phyloP scores from a whole-genome alignment of 768 basidiomycete genomes.

The Auricularia sp. region DNA sequence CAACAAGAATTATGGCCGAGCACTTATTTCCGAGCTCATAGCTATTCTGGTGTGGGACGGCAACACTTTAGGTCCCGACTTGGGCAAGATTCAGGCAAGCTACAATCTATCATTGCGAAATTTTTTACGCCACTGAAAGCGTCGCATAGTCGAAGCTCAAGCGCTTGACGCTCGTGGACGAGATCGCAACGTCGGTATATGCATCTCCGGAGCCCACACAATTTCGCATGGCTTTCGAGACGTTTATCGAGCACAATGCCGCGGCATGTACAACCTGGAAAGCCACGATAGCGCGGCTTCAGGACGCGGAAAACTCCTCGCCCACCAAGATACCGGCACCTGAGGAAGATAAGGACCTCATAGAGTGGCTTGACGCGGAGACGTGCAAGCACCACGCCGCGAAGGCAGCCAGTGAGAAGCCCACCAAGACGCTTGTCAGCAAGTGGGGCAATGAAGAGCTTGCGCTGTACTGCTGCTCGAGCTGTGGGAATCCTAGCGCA shows the following conservation, averaged over 20 bases:
- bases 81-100: constrained; percentile 43
- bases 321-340: constrained; percentile 16
- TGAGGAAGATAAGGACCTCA: constrained; percentile 39
- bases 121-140: background rate
- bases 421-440: background rate
- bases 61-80: constrained; percentile 36
- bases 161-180: constrained; percentile 42
- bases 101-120: background rate
- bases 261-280: constrained; percentile 5
- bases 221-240: constrained; percentile 41
- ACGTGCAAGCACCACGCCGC: constrained; percentile 25
- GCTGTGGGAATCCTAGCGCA: constrained; percentile 55
- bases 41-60: constrained; percentile 44
- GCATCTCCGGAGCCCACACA: constrained; percentile 39
- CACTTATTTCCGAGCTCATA: constrained; percentile 51
- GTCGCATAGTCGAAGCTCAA: constrained; percentile 2
- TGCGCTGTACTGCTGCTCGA: constrained; percentile 50
- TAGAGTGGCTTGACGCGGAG: constrained; percentile 46
- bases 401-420: constrained; percentile 12
- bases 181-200: constrained; percentile 36
- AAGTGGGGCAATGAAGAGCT: constrained; percentile 16
- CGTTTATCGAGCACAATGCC: constrained; percentile 35
- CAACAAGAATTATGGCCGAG: constrained; percentile 47
- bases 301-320: constrained; percentile 16
- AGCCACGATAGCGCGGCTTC: constrained; percentile 27